Evolutionary conservation across 495 filamentous ascomycete genomes (phyloP).

Genomic region (Lophiostoma macrostomum): DNA sequence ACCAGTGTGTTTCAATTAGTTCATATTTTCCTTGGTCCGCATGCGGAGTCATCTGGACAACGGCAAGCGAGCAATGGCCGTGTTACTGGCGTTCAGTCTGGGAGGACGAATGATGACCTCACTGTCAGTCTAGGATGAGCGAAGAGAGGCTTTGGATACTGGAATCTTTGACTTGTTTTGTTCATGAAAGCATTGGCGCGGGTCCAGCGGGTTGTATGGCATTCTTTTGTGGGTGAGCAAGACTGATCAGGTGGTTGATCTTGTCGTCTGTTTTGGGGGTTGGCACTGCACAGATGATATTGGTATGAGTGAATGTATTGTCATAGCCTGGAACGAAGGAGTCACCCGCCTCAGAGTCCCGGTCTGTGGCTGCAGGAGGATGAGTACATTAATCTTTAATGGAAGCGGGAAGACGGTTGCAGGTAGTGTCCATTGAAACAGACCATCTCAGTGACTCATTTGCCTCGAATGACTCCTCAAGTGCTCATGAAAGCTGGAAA

Average conservation of each 20-base stretch:
- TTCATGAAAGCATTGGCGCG: constrained; percentile 18
- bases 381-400: constrained; percentile 28
- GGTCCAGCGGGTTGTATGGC: constrained; percentile 1
- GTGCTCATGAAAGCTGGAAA: too few relatives aligned
- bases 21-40: constrained; percentile 21
- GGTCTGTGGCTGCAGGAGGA: too few relatives aligned
- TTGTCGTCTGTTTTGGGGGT: background rate
- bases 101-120: constrained; percentile 1
- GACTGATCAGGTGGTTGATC: background rate
- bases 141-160: constrained; percentile 12
- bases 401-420: constrained; percentile 23
- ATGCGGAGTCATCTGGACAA: constrained; percentile 17
- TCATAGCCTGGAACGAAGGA: too few relatives aligned
- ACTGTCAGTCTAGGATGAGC: constrained; percentile 7
- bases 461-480: too few relatives aligned
- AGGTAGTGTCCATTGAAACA: background rate
- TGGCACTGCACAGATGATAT: too few relatives aligned
- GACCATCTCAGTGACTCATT: background rate
- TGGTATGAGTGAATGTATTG: too few relatives aligned
- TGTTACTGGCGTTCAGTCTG: constrained; percentile 10
- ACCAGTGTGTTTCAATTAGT: constrained; percentile 19
- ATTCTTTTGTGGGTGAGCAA: background rate
- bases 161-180: background rate
- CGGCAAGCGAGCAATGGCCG: constrained; percentile 9
- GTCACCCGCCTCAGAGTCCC: too few relatives aligned